Percentiles rank a stretch among this genome's conserved stretches.
Conservation (phyloP, 1,284 basidiomycete genomes). For the Malassezia vespertilionis region DNA sequence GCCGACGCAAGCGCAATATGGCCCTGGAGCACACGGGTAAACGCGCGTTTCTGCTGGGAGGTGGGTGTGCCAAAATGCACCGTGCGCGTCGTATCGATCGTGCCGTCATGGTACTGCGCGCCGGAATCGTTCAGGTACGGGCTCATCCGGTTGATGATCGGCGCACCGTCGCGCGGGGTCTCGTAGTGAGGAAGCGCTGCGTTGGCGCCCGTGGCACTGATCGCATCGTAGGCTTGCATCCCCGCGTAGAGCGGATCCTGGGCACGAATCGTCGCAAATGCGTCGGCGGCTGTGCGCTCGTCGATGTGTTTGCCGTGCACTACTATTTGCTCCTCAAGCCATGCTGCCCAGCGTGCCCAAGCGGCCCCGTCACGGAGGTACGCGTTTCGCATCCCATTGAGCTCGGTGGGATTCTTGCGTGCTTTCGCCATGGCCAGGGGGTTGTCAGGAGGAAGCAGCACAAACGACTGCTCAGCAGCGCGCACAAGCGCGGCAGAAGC, state of each 20-base stretch:
- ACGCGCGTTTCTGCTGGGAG: slow-evolving; percentile 36
- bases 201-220: slow-evolving; percentile 35
- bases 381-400: slow-evolving; percentile 29
- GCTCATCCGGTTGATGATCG: slow-evolving; percentile 29
- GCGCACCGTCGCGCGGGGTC: slow-evolving; percentile 29
- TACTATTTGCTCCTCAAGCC: slow-evolving; percentile 38
- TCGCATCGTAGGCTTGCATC: slow-evolving; percentile 39
- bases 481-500: slow-evolving; percentile 11
- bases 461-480: slow-evolving; percentile 5
- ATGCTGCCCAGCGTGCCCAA: slow-evolving; percentile 43
- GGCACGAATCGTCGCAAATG: slow-evolving; percentile 22
- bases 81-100: slow-evolving; percentile 42
- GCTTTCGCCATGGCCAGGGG: slow-evolving; percentile 36
- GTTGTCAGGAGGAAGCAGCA: slow-evolving; percentile 2
- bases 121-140: slow-evolving; percentile 43
- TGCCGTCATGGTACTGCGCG: slow-evolving; percentile 40
- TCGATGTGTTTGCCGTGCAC: slow-evolving; percentile 19
- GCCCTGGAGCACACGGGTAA: slow-evolving; percentile 39
- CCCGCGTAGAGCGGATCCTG: slow-evolving; percentile 30
- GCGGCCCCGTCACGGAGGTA: slow-evolving; percentile 41
- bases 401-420: slow-evolving; percentile 37
- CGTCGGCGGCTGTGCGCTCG: slow-evolving; percentile 33
- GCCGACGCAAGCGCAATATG: slow-evolving; percentile 31
- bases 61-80: slow-evolving; percentile 40
- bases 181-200: slow-evolving; percentile 44